Evolutionary conservation across 1,139 yeast species (phyloP), one percentile per base, ranked within the genome.

Genomic region (Yamadazyma atlantica): DNA sequence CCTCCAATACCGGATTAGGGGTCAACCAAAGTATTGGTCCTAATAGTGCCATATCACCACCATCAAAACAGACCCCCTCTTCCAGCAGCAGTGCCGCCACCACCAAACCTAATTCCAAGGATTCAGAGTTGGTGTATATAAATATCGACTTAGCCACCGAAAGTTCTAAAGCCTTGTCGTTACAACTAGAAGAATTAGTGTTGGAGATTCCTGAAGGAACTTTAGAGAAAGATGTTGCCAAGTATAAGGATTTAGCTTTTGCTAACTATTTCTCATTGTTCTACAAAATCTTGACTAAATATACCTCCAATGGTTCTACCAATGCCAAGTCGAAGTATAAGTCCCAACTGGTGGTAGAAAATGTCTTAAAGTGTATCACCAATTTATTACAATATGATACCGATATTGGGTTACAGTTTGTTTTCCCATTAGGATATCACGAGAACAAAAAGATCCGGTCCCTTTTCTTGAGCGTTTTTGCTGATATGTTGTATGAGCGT

Each of bases 391-490:
- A 77, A 49, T 75, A 85, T 9, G 89, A 88, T 53, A 80, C 84
- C 2, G 89, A 84, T 45, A 80, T 85, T 35, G 95, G 96, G 8
- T 69, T 87, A 54, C 81, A 80, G 38, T 79, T 80, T 57, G 89
- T 90, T 1, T 61, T 88, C 12, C 89, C 94, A 0, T 69, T 87
- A 53, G 95, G 95, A 0, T 85, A 80, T 50, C 88, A 87, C 49
- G 76, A 75, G 28, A 85, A 85, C 52, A 60, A 64, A 15, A 75
- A 79, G 38, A 78, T 86, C 23, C 65, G 95, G 42, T 66, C 84
- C 4, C 80, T 92, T 1, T 86, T 87, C 53, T 67, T 87, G 53
- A 83, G 83, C 46, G 92, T 87, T 3, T 85, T 88, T 51, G 78
- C 85, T 1, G 80, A 82, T 40, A 85, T 57, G 76, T 81, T 53